These are phyloP conservation scores for Tulasnella calospora DNA, from an alignment of 768 basidiomycete species.

Conservation along the genomic window DNA sequence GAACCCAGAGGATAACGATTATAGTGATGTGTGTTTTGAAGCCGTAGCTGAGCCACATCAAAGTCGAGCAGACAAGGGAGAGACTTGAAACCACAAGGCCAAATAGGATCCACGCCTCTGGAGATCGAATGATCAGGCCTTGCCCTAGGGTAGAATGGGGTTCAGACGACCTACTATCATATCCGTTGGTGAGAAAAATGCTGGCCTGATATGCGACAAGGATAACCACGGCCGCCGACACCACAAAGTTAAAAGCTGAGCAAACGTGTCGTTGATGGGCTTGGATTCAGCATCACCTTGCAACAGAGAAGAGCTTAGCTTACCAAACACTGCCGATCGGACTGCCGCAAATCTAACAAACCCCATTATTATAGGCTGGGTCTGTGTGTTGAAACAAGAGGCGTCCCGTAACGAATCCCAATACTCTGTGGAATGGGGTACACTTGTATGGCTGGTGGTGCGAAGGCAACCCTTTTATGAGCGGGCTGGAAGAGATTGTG, in stretches of 20 bases:
- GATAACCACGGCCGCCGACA: not conserved
- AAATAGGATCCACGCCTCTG: constrained; percentile 4
- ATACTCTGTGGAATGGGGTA: no score
- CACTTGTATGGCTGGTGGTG: no score
- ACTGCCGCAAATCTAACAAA: not conserved
- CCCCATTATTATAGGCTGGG: not conserved
- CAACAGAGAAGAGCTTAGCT: not conserved
- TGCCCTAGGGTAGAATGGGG: not conserved
- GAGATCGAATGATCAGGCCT: not conserved
- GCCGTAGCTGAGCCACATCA: not conserved
- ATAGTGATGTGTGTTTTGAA: not conserved
- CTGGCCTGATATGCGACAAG: not conserved
- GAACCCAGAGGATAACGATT: not conserved
- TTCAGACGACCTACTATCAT: not conserved
- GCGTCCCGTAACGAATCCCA: no score
- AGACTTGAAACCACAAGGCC: not conserved
- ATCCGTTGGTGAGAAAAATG: not conserved
- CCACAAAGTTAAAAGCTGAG: not conserved
- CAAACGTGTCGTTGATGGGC: not conserved
- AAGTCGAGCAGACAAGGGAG: not conserved
- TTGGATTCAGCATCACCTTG: not conserved
- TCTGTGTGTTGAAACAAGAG: not conserved
- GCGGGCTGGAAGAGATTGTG: not conserved
- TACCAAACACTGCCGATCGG: not conserved
- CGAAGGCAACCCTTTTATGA: no score